phyloP scores from a whole-genome alignment of 495 filamentous ascomycete genomes.

The Neurospora sublineolata region DNA sequence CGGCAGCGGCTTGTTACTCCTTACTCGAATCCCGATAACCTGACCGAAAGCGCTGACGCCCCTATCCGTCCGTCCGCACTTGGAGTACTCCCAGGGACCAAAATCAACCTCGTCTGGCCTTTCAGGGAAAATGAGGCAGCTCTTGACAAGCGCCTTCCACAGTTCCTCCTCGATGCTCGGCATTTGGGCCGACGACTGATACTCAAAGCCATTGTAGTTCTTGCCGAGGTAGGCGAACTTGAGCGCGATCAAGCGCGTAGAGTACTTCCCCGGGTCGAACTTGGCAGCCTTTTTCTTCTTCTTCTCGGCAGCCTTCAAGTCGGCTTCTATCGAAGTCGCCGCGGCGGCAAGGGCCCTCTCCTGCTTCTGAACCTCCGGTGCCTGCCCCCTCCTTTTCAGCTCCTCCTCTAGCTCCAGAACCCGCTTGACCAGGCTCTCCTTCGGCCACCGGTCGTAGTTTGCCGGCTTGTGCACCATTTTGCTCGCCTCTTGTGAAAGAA shows the following conservation, averaged over 20 bases:
- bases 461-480: constrained; percentile 17
- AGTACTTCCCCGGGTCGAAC: constrained; percentile 71
- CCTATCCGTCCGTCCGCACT: constrained; percentile 84
- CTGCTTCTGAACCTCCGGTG: background rate
- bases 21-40: constrained; percentile 70
- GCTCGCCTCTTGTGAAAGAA: constrained; percentile 1
- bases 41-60: constrained; percentile 97
- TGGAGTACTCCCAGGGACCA: constrained; percentile 76
- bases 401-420: constrained; percentile 54
- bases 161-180: constrained; percentile 85
- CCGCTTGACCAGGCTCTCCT: constrained; percentile 51
- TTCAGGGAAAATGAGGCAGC: constrained; percentile 65
- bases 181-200: constrained; percentile 50
- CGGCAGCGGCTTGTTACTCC: constrained; percentile 57
- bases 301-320: constrained; percentile 9
- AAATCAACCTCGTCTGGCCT: constrained; percentile 50
- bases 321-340: constrained; percentile 2
- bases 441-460: constrained; percentile 46
- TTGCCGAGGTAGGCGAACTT: constrained; percentile 92
- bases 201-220: constrained; percentile 83
- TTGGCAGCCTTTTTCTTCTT: constrained; percentile 9
- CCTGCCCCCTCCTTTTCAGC: constrained; percentile 18
- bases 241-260: constrained; percentile 73
- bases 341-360: background rate
- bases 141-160: constrained; percentile 77